Base-by-base conservation (phyloP, 1,284 basidiomycete genomes). In the Binderoboletus segoi region DNA sequence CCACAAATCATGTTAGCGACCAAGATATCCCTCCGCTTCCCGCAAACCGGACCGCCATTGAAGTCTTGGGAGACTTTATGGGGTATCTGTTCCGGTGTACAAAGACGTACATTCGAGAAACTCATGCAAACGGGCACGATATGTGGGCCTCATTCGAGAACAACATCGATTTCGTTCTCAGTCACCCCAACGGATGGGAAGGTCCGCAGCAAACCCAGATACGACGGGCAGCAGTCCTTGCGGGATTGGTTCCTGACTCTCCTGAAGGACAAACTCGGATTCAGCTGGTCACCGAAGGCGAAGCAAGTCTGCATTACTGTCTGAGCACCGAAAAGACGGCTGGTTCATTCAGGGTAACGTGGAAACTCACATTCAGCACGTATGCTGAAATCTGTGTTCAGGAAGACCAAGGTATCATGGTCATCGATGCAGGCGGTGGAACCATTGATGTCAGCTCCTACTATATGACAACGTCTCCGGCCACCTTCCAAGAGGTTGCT, bases 371-470 rank as follows among this genome's bases (percentile, higher is more conserved):
- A 21, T 42, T 35, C 6, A 11, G 35, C 13, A 16, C 6, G 5
- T 37, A 26, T 53, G 1, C 53, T 68, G 21, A 69, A 16, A 15
- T 20, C 0, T 44, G 8, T 24, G 35, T 26, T 46, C 45, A 69
- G 68, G 63, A 62, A 41, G 65, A 71, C n/a, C 65, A 75, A 33
- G 78, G 79, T 1, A 63, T 82, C 8, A 67, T 79, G 45, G 67
- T 82, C n/a, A 75, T 82, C 18, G 81, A 82, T 59, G 80, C 80
- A 12, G 80, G 81, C n/a, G 77, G 78, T 30, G 79, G 78, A 53
- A 81, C 78, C 1, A 64, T 81, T 20, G 79, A 82, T 51, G 50
- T 79, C 30, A 75, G 69, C 33, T 64, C 71, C 21, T 76, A 76
- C 44, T 66, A 63, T 35, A 64, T 67, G 64, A 63, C 59, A 20